Base-by-base conservation (phyloP, 129 eudicot species). In the Logfia minima region DNA sequence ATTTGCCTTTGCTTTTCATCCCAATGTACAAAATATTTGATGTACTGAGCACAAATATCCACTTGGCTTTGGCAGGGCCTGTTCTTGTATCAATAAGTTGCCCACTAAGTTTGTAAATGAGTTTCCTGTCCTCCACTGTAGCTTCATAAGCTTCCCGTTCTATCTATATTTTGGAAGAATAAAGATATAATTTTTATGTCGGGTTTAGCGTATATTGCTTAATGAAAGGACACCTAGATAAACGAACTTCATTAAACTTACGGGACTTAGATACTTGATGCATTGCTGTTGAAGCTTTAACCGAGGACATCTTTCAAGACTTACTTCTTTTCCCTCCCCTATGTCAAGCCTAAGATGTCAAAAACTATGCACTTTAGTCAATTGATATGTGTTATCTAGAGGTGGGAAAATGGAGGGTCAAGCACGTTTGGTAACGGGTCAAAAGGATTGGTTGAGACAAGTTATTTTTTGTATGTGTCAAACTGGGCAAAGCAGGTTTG, bases 191-290 rank as follows among this genome's bases (percentile, higher is more conserved):
- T 21, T 21, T 48, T 66, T 77, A 67, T 56, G 28, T 26, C 5
- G 18, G 31, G 1, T 71, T 60, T 70, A 60, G 63, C 28, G 2
- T 76, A 13, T 78, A 4, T 18, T 58, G 59, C 62, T 39, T 22
- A 78, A 77, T 29, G 61, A 60, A 78, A 28, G n/a, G 41, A 78
- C 70, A 37, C 32, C 21, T 19, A 4, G 13, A 17, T 66, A 18
- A 62, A 22, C 41, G 16, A 10, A 65, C n/a, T 18, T 6, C 63
- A 8, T 14, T 21, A 43, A 45, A 59, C 92, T 84, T 83, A 92
- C 97, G 66, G 97, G 97, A 51, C 96, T 93, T 35, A 92, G 88
- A 83, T 92, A 92, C 81, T 87, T 87, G 84, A 92, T 92, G 84
- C 97, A 92, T 84, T 92, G 92, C 41, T 92, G 91, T 31, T 80